phyloP scores from a whole-genome alignment of 176 grass and related monocot species.

The Raddia distichophylla region DNA sequence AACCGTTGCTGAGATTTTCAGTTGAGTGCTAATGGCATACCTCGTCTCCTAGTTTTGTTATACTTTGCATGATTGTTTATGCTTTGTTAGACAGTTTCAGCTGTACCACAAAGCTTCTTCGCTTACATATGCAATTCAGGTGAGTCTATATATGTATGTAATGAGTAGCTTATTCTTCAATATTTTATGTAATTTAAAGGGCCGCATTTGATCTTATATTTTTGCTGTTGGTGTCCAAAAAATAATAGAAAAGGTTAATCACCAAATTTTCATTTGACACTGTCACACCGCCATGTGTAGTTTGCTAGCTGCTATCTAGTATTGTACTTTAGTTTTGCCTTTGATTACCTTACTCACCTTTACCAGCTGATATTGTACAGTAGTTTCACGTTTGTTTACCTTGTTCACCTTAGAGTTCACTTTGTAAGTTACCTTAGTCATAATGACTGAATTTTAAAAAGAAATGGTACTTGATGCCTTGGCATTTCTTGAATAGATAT shows the following conservation, averaged over 20 bases:
- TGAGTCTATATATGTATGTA: conserved; percentile 37
- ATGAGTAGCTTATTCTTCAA: conserved; percentile 17
- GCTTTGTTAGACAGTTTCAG: conserved; percentile 22
- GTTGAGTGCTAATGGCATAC: not conserved
- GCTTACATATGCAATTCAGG: conserved; percentile 81
- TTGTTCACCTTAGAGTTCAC: not conserved
- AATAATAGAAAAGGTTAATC: not conserved
- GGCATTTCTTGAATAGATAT: not conserved
- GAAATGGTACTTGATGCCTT: not conserved
- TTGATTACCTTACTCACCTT: conserved; percentile 13
- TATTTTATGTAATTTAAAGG: not conserved
- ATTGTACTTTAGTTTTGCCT: not conserved
- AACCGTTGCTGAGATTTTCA: not conserved
- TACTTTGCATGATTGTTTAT: not conserved
- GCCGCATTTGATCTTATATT: not conserved
- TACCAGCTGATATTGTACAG: not conserved
- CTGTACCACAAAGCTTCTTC: conserved; percentile 83
- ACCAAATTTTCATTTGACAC: not conserved
- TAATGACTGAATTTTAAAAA: not conserved
- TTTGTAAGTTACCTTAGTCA: not conserved
- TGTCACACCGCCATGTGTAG: not conserved
- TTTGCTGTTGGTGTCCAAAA: not conserved
- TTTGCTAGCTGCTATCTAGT: not conserved
- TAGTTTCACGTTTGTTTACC: not conserved
- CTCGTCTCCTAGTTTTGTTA: not conserved